A percentile compares a stretch with the other conserved stretches of the same genome.
phyloP scores from a whole-genome alignment of 352 stramenopile species.

The Globisporangium alternatum region DNA sequence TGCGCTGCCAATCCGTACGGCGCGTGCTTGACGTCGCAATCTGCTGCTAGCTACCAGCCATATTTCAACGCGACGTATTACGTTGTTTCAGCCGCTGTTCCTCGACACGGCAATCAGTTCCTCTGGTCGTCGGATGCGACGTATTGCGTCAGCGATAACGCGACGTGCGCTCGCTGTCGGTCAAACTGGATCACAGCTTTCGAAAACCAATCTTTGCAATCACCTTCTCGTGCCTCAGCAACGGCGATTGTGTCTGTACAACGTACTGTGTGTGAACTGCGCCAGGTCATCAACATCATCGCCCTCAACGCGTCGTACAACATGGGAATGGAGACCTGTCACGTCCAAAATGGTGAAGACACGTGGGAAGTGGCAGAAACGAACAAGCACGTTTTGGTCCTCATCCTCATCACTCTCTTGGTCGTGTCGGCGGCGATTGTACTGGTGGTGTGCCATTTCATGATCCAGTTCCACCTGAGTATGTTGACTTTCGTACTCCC shows the following conservation, averaged over 20 bases:
- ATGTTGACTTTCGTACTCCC: no score
- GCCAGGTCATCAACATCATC: neutral
- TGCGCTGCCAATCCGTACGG: slow-evolving; percentile 32
- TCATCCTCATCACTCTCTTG: neutral
- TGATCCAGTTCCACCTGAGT: slow-evolving; percentile 7
- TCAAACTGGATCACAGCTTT: slow-evolving; percentile 18
- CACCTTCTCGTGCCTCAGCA: slow-evolving; percentile 30
- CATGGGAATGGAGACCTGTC: neutral
- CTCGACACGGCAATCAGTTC: slow-evolving; percentile 33
- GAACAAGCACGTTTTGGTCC: no score
- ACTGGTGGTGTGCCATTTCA: neutral
- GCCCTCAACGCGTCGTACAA: neutral
- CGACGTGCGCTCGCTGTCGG: slow-evolving; percentile 23
- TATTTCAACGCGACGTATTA: slow-evolving; percentile 11
- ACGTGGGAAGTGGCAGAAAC: neutral
- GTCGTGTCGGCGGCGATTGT: neutral
- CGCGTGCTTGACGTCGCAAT: slow-evolving; percentile 1
- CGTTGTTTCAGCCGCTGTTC: slow-evolving; percentile 17
- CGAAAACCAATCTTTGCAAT: slow-evolving; percentile 11
- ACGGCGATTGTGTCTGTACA: slow-evolving; percentile 40
- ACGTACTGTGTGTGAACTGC: slow-evolving; percentile 34
- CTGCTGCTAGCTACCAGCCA: neutral
- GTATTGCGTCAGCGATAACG: slow-evolving; percentile 35
- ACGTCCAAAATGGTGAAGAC: neutral
- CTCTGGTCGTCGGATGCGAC: slow-evolving; percentile 29